phyloP scores from a whole-genome alignment of 208 protist genomes.

The Wallacemonas sp. region DNA sequence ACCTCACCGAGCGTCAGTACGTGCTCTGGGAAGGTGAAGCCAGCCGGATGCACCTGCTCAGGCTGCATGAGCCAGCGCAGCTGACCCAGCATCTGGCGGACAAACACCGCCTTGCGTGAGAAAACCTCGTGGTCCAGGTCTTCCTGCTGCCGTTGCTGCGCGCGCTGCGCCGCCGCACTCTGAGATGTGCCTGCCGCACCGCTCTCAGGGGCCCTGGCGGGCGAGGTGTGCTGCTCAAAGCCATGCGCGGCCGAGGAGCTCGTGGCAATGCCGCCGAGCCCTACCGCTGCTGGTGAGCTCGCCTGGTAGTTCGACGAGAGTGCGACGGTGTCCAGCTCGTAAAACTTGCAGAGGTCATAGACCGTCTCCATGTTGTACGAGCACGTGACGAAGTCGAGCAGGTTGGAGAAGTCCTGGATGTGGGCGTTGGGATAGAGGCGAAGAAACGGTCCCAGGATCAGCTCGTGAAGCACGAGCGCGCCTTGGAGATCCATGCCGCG shows the following conservation, averaged over 20 bases:
- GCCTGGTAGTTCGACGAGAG: constrained; percentile 60
- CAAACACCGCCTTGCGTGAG: constrained; percentile 86
- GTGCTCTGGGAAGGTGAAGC: constrained; percentile 78
- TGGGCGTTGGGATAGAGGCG: constrained; percentile 85
- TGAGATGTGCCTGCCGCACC: constrained; percentile 8
- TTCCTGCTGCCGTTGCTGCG: constrained; percentile 31
- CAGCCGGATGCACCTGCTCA: constrained; percentile 74
- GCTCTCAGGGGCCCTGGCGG: constrained; percentile 32
- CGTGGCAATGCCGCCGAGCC: constrained; percentile 82
- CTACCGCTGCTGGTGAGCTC: constrained; percentile 80
- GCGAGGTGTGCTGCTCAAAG: constrained; percentile 41
- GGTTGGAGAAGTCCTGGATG: constrained; percentile 89
- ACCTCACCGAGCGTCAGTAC: constrained; percentile 77
- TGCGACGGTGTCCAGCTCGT: constrained; percentile 83
- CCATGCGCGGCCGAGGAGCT: constrained; percentile 53
- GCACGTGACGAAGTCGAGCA: constrained; percentile 89
- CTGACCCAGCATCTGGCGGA: constrained; percentile 85
- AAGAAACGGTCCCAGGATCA: constrained; percentile 75
- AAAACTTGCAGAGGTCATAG: constrained; percentile 87
- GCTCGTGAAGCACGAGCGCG: constrained; percentile 83
- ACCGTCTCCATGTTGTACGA: constrained; percentile 93
- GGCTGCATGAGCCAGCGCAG: constrained; percentile 81
- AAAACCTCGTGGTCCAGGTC: constrained; percentile 83
- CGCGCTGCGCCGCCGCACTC: neutral
- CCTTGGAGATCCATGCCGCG: constrained; percentile 86